These are phyloP conservation scores for Lachnellula arida DNA, from an alignment of 2,329 filamentous ascomycete genomes.

Conservation along the genomic window DNA sequence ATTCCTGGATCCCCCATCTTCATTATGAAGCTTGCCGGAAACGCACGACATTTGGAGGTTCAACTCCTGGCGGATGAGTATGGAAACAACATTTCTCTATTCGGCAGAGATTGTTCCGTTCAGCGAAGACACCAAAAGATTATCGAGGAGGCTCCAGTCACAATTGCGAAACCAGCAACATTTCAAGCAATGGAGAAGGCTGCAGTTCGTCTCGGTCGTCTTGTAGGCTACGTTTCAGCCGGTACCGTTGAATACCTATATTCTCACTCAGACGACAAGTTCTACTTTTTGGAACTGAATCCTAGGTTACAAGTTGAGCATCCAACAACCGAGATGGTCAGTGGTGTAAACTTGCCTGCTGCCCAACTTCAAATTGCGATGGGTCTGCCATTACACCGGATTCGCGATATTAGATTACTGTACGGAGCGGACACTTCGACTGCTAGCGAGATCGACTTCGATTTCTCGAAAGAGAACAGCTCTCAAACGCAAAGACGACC, in stretches of 20 bases:
- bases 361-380: constrained; percentile 98
- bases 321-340: constrained; percentile 98
- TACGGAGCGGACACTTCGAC: constrained; percentile 94
- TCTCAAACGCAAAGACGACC: constrained; percentile 82
- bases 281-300: constrained; percentile 99
- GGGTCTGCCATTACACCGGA: constrained; percentile 93
- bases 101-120: constrained; percentile 97
- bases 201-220: constrained; percentile 84
- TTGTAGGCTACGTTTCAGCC: constrained; percentile 97
- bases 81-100: constrained; percentile 98
- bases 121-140: constrained; percentile 99
- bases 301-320: constrained; percentile 99
- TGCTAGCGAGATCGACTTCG: constrained; percentile 85
- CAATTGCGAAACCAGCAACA: constrained; percentile 81
- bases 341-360: constrained; percentile 92
- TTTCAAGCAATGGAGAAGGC: constrained; percentile 97
- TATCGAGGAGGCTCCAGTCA: constrained; percentile 97
- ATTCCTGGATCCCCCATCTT: constrained; percentile 99
- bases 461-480: constrained; percentile 85
- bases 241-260: constrained; percentile 99
- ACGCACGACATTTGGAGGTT: constrained; percentile 93
- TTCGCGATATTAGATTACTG: constrained; percentile 90
- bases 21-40: constrained; percentile 99
- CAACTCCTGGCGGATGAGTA: constrained; percentile 98
- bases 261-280: constrained; percentile 95